phyloP scores from a whole-genome alignment of 1,284 basidiomycete genomes.

The Mrakiaceae sp. region DNA sequence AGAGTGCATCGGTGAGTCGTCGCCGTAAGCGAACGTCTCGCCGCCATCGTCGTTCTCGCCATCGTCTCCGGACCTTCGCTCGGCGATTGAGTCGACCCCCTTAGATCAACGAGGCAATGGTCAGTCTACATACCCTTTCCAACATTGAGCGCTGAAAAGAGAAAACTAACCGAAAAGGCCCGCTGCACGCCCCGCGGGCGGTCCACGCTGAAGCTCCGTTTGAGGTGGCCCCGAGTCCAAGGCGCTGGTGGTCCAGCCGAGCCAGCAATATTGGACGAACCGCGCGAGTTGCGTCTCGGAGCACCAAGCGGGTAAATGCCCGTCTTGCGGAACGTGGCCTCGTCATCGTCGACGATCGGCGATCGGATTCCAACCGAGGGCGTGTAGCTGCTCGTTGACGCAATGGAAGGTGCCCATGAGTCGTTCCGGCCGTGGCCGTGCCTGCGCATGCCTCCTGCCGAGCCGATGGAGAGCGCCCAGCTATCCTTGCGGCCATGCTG shows the following conservation, averaged over 20 bases:
- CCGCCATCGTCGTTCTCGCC: background rate
- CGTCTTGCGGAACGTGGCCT: background rate
- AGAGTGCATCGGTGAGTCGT: too few relatives aligned
- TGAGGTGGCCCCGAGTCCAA: slow-evolving; percentile 13
- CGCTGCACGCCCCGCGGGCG: slow-evolving; percentile 17
- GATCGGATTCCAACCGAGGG: slow-evolving; percentile 5
- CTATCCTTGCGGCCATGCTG: slow-evolving; percentile 4
- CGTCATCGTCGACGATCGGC: slow-evolving; percentile 6
- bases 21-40: too few relatives aligned
- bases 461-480: slow-evolving; percentile 9
- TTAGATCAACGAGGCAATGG: slow-evolving; percentile 1
- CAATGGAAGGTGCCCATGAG: slow-evolving; percentile 15
- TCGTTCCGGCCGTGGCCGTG: slow-evolving; percentile 10
- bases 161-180: slow-evolving; percentile 23
- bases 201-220: slow-evolving; percentile 23
- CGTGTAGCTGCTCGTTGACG: slow-evolving; percentile 3
- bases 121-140: too few relatives aligned
- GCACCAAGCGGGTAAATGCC: slow-evolving; percentile 8
- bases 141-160: background rate
- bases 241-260: slow-evolving; percentile 17
- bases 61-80: slow-evolving; percentile 21
- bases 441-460: background rate
- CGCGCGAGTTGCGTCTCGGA: background rate
- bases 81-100: slow-evolving; percentile 29
- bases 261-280: background rate